Conservation (phyloP, 208 protist genomes). For the Herpetomonas samuelpessoai region DNA sequence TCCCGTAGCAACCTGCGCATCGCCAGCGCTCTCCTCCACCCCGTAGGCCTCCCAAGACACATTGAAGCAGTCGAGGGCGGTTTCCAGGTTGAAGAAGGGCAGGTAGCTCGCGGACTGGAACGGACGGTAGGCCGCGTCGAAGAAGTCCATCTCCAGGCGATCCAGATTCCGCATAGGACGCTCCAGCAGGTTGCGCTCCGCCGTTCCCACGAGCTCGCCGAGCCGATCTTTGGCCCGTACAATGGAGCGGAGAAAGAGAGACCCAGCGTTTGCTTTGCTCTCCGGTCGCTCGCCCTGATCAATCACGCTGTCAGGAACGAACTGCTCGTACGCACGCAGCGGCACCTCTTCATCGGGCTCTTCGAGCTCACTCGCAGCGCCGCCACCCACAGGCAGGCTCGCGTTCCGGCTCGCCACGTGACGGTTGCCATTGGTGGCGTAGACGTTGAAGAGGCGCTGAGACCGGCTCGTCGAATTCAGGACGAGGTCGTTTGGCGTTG, state of each 20-base stretch:
- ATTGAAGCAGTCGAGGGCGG: slow-evolving; percentile 87
- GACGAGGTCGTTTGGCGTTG: too few relatives aligned
- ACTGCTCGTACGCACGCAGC: neutral
- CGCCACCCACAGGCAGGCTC: too few relatives aligned
- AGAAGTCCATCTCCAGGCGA: slow-evolving; percentile 38
- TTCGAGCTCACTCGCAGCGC: too few relatives aligned
- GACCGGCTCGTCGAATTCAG: too few relatives aligned
- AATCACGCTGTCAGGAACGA: neutral
- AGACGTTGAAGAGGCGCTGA: too few relatives aligned
- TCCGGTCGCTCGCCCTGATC: neutral
- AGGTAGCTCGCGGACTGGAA: slow-evolving; percentile 59
- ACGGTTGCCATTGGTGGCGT: too few relatives aligned
- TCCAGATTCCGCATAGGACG: slow-evolving; percentile 44
- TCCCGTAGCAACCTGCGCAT: slow-evolving; percentile 26
- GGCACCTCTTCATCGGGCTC: neutral
- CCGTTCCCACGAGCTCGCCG: slow-evolving; percentile 32
- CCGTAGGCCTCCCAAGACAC: slow-evolving; percentile 76
- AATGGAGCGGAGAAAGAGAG: slow-evolving; percentile 14
- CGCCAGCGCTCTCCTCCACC: slow-evolving; percentile 29
- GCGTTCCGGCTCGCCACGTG: too few relatives aligned
- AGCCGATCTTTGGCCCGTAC: slow-evolving; percentile 19
- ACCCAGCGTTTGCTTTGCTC: slow-evolving; percentile 1
- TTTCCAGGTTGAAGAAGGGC: slow-evolving; percentile 89
- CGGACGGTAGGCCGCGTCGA: slow-evolving; percentile 48
- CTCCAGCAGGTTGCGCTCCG: slow-evolving; percentile 46